Evolutionary conservation across 1,284 basidiomycete species (phyloP).

Genomic region (Vanrija humicola): DNA sequence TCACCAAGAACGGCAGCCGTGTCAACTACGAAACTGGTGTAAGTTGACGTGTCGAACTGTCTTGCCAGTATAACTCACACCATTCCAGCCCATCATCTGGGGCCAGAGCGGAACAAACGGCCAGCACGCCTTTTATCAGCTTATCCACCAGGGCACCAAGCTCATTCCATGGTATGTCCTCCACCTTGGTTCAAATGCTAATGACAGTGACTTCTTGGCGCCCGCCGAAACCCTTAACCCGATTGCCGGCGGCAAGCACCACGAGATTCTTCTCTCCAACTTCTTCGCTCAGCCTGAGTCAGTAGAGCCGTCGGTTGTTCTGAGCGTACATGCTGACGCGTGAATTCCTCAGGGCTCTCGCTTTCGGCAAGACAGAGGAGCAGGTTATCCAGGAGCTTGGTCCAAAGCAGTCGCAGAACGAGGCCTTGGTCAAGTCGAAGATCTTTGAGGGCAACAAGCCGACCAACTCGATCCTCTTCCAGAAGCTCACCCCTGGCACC

Average conservation of each 20-base stretch:
- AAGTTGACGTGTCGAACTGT: constrained; percentile 38
- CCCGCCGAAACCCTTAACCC: constrained; percentile 93
- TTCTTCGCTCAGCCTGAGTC: constrained; percentile 94
- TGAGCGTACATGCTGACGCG: constrained; percentile 3
- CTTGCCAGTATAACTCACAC: constrained; percentile 1
- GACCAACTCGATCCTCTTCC: constrained; percentile 95
- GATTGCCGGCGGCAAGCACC: constrained; percentile 79
- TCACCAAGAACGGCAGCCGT: constrained; percentile 87
- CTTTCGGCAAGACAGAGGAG: constrained; percentile 94
- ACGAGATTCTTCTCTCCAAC: constrained; percentile 95
- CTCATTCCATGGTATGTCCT: constrained; percentile 63
- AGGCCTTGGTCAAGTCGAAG: constrained; percentile 89
- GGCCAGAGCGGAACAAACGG: constrained; percentile 97
- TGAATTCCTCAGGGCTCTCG: constrained; percentile 60
- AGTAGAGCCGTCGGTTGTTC: constrained; percentile 16
- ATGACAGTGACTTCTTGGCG: constrained; percentile 79
- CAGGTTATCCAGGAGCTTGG: constrained; percentile 78
- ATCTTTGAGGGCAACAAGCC: constrained; percentile 97
- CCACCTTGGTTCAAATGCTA: constrained; percentile 1
- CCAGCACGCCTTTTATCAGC: constrained; percentile 99
- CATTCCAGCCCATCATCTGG: constrained; percentile 89
- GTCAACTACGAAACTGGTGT: constrained; percentile 96
- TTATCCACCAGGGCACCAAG: constrained; percentile 92
- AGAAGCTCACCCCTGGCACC: constrained; percentile 81
- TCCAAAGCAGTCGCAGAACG: constrained; percentile 65